Evolutionary conservation across 2,329 filamentous ascomycete genomes (phyloP), one percentile per base, ranked within the genome.

Genomic region (Ophiostoma sp.): DNA sequence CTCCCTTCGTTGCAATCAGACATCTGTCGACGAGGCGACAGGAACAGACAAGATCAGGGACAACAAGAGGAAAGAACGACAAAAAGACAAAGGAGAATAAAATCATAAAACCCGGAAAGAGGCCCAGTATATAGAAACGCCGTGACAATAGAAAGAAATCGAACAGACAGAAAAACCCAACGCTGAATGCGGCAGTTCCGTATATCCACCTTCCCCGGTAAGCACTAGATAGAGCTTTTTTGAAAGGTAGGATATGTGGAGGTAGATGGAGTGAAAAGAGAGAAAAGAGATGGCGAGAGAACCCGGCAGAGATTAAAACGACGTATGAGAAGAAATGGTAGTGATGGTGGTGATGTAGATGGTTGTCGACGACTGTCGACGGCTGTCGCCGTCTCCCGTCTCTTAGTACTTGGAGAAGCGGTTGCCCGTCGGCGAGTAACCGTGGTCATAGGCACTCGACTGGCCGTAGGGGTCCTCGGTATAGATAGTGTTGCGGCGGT

Each of bases 401-500:
- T 4, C 17, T 7, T 80, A 86, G 78, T 87, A 87, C 77, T 85
- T 85, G 72, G 85, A 87, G 78, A 84, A 84, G 39, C 85, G 82
- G 45, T 80, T 79, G 66, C 80, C 82, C 76, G 70, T 80, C 75
- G 42, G 85, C 42, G 86, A 86, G 78, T 85, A 87, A 5, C 85
- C 82, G 77, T 86, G 81, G 72, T 89, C 87, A 79, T 86, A 88
- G 7, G 83, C 81, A 75, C 84, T 87, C 1, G 87, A 84, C 52
- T 90, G 89, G 69, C 85, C 86, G 75, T 89, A 90, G 1, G 88
- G 88, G 76, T 91, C 90, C 73, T 94, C 92, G 63, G 87, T 85
- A 82, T 95, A 96, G 63, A 92, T 83, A 1, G 93, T 94, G 28
- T 85, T 85, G 74, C 92, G 89, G 74, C 92, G 91, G 74, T 95